Base-by-base conservation (phyloP, 2,329 filamentous ascomycete species). In the Fusarium buharicum region DNA sequence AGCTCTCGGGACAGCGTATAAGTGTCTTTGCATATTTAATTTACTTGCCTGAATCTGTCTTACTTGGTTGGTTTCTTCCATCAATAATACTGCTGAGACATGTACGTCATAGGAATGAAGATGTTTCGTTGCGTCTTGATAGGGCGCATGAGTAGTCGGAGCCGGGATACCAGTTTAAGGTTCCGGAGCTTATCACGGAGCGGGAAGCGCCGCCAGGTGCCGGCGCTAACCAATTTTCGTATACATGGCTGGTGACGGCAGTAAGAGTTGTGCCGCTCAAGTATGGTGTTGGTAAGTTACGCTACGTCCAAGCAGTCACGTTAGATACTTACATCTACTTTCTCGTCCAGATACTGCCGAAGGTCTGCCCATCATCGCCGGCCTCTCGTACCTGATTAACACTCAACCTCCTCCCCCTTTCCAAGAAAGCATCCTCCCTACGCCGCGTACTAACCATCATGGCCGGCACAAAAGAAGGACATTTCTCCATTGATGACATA, bases 301-400 rank as follows among this genome's bases (percentile, higher is more conserved):
- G 4, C 2, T 9, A 1, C 3, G 2, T 4, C n/a, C 9, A 10
- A n/a, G n/a, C n/a, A n/a, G n/a, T n/a, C 6, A 17, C 20, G 1
- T 33, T 44, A 10, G 11, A 7, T 12, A 3, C 7, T 13, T 14
- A 47, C 40, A 39, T 22, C 28, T 52, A 12, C 49, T 64, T 4
- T 52, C 16, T 30, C 14, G 43, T 33, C 5, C 48, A 84, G 86
- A 87, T 57, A 87, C 85, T 0, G 47, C 74, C 0, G 87, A 90
- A 72, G 84, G 83, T 3, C 75, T 90, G 2, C 79, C 85, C 47
- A 76, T 79, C 24, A 77, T 81, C 28, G 77, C 80, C 20, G 77
- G 81, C 8, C 76, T 88, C 82, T 5, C 86, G 86, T 17, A 79
- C 83, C 60, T 83, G 84, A 34, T 84, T 88, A 66, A 77, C 83